Base-by-base conservation (phyloP, 805 yeast species). In the Kuraishia borneana region DNA sequence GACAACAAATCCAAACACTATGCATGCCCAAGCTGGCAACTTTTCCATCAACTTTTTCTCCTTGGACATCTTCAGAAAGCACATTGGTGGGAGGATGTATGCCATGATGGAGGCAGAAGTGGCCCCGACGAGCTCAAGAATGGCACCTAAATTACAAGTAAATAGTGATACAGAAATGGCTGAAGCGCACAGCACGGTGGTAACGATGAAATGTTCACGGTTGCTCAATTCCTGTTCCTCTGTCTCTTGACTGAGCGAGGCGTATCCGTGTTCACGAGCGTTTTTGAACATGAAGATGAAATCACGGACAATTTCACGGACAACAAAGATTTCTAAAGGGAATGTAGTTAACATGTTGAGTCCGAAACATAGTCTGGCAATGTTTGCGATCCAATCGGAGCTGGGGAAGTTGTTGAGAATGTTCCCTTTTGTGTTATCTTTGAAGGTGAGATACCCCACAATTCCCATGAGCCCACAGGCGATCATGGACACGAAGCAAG, bases 51-150 rank as follows among this genome's bases (percentile, higher is more conserved):
- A 38, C 29, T 61, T 41, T 44, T 64, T 73, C 39, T 45, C 58
- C 35, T 49, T 59, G 0, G 85, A 70, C 46, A 88, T 66, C 41
- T 78, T 74, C 40, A 85, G 53, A 46, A 69, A 82, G 46, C 96
- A 88, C 51, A 79, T 52, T 3, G 96, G 95, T 0, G 97, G 97
- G 13, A 88, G 59, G 17, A 88, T 84, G 51, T 83, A 88, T 0
- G 97, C 96, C 80, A 89, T 78, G 26, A 83, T 62, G 14, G 94
- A 84, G 0, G 96, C 96, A 0, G 95, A 81, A 0, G 95, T 81
- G 0, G 96, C 88, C 2, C 97, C 97, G 21, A 85, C 87, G 3
- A 88, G 64, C 50, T 89, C 96, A 27, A 88, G 63, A 20, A 89
- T 78, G 9, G 92, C 82, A 1, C 97, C 97, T 36, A 88, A 63